Percentiles rank a stretch among this genome's conserved stretches.
These are phyloP conservation scores for Licmophora abbreviata DNA, from an alignment of 108 stramenopile genomes.

Conservation along the genomic window DNA sequence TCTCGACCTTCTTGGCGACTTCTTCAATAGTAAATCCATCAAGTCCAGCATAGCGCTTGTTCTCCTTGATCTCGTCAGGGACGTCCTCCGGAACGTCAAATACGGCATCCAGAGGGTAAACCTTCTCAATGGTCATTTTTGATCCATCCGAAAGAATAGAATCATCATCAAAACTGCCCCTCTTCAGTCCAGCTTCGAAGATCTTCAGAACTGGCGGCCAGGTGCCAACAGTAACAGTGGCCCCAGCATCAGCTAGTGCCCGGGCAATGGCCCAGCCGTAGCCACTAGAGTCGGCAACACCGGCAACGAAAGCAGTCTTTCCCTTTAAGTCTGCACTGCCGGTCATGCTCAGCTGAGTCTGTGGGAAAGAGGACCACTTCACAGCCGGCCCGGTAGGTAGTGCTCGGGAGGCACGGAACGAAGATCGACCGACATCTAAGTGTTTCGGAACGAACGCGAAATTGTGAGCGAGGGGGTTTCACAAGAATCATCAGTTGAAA, in stretches of 20 bases:
- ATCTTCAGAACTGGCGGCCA: constrained; percentile 98
- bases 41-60: constrained; percentile 94
- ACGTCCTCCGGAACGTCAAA: constrained; percentile 92
- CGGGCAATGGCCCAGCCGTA: constrained; percentile 98
- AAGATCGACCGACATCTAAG: constrained; percentile 23
- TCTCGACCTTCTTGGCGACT: constrained; percentile 87
- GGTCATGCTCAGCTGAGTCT: constrained; percentile 42
- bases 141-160: constrained; percentile 74
- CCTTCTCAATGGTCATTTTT: constrained; percentile 90
- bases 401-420: constrained; percentile 14
- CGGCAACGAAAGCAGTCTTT: constrained; percentile 95
- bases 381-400: constrained; percentile 17
- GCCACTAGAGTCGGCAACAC: constrained; percentile 95
- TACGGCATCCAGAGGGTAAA: constrained; percentile 96
- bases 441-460: constrained; percentile 3
- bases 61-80: constrained; percentile 88
- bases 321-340: constrained; percentile 70
- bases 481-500: background rate
- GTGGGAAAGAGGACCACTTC: constrained; percentile 24
- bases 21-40: constrained; percentile 93
- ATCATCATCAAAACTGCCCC: constrained; percentile 87
- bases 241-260: constrained; percentile 91
- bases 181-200: constrained; percentile 83
- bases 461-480: background rate
- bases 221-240: constrained; percentile 94